phyloP scores from a whole-genome alignment of 371 early-diverging fungal genomes.

The Rhizopus stolonifer region DNA sequence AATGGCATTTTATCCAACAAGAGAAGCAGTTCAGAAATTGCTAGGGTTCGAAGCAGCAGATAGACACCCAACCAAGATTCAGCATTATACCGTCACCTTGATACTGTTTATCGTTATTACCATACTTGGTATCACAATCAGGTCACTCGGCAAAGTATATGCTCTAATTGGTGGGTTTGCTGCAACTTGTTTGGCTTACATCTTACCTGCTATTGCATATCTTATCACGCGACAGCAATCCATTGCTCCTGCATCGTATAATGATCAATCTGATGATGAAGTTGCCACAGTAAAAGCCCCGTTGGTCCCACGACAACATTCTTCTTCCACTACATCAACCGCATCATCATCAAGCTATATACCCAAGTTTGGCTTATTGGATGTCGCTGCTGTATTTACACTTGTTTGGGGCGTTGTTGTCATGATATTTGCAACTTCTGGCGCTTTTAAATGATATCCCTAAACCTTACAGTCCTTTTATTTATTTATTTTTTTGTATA shows the following conservation, averaged over 20 bases:
- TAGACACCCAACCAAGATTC: conserved; percentile 36
- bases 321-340: conserved; percentile 8
- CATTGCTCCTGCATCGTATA: neutral
- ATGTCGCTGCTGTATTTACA: conserved; percentile 33
- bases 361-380: conserved; percentile 26
- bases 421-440: conserved; percentile 46
- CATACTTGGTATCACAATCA: conserved; percentile 40
- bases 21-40: conserved; percentile 54
- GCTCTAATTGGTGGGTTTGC: conserved; percentile 59
- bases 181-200: conserved; percentile 56
- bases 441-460: conserved; percentile 40
- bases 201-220: conserved; percentile 55
- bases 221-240: conserved; percentile 28
- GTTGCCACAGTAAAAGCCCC: conserved; percentile 4
- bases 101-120: conserved; percentile 43
- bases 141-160: conserved; percentile 55
- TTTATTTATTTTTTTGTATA: neutral
- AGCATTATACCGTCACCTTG: conserved; percentile 49
- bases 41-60: conserved; percentile 50
- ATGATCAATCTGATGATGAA: neutral
- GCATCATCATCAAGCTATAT: conserved; percentile 21
- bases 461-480: neutral
- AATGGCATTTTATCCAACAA: conserved; percentile 60
- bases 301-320: neutral
- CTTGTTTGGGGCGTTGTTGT: conserved; percentile 45